Percentiles rank a stretch among this genome's conserved stretches.
Evolutionary conservation across 1,284 basidiomycete species (phyloP).

Genomic region (Irpex lacteus): DNA sequence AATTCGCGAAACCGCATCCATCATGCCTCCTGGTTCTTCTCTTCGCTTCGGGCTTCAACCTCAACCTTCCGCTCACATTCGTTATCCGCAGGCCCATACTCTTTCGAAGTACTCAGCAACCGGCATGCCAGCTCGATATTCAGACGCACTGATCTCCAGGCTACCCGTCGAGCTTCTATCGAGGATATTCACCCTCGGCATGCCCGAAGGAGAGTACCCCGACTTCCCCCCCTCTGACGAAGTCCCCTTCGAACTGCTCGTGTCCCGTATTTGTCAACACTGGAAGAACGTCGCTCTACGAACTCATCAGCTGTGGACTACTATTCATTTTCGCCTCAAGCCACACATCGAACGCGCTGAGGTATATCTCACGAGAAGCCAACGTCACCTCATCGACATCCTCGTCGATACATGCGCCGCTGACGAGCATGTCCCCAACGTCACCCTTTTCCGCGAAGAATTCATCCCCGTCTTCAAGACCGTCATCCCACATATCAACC

Average conservation of each 20-base stretch:
- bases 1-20: too few species aligned
- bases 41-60: neutral
- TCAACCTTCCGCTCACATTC: neutral
- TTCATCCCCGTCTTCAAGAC: slow-evolving; percentile 47
- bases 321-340: slow-evolving; percentile 47
- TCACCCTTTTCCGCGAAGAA: slow-evolving; percentile 42
- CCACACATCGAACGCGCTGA: slow-evolving; percentile 45
- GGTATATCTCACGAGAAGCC: slow-evolving; percentile 42
- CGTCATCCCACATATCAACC: slow-evolving; percentile 44
- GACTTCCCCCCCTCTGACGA: slow-evolving; percentile 28
- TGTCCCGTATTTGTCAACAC: slow-evolving; percentile 51
- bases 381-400: slow-evolving; percentile 44
- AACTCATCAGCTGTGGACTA: slow-evolving; percentile 50
- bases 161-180: slow-evolving; percentile 58
- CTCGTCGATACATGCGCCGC: slow-evolving; percentile 52
- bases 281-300: slow-evolving; percentile 53
- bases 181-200: slow-evolving; percentile 50
- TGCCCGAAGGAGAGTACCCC: slow-evolving; percentile 38
- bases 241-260: slow-evolving; percentile 47
- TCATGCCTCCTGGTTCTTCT: too few species aligned
- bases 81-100: neutral
- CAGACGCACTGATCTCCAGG: slow-evolving; percentile 31
- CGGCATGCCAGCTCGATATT: slow-evolving; percentile 5
- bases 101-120: neutral
- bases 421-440: slow-evolving; percentile 42